Evolutionary conservation across 371 early-diverging fungal species (phyloP).

Genomic region (Syncephalis plumigaleata): DNA sequence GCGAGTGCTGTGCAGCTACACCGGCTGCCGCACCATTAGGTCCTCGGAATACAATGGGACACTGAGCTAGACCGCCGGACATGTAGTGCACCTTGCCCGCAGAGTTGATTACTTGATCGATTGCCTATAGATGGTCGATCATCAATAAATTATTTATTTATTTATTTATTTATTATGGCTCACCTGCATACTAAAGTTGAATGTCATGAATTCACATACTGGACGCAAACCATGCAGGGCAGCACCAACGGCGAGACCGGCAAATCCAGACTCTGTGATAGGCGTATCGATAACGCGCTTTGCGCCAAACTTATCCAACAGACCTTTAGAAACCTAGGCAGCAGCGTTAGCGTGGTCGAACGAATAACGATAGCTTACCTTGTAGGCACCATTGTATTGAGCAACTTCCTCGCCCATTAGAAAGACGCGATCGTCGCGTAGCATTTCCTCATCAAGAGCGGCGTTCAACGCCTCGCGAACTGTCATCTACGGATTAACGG

Average conservation of each 20-base stretch:
- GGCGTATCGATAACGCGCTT: constrained; percentile 98
- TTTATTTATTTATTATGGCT: too few species aligned
- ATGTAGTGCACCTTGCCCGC: constrained; percentile 98
- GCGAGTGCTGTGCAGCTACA: constrained; percentile 99
- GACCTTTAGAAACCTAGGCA: constrained; percentile 91
- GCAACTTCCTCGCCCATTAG: constrained; percentile 98
- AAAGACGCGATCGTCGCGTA: constrained; percentile 78
- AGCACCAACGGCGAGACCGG: constrained; percentile 97
- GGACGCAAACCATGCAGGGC: constrained; percentile 94
- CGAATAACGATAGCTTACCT: constrained; percentile 51
- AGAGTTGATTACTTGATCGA: constrained; percentile 99
- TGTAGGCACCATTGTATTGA: constrained; percentile 98
- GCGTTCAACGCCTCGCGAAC: constrained; percentile 97
- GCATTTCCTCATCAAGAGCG: constrained; percentile 97
- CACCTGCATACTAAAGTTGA: constrained; percentile 99
- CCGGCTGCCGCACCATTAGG: constrained; percentile 98
- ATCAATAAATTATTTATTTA: too few species aligned
- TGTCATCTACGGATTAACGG: constrained; percentile 47
- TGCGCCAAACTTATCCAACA: constrained; percentile 94
- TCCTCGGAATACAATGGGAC: constrained; percentile 98
- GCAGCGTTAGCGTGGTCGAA: neutral
- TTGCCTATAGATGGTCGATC: too few species aligned
- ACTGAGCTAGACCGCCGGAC: constrained; percentile 83
- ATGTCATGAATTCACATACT: constrained; percentile 99
- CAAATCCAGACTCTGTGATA: constrained; percentile 98